Base-by-base conservation (phyloP, 2,329 filamentous ascomycete genomes). In the Fusarium transvaalense region DNA sequence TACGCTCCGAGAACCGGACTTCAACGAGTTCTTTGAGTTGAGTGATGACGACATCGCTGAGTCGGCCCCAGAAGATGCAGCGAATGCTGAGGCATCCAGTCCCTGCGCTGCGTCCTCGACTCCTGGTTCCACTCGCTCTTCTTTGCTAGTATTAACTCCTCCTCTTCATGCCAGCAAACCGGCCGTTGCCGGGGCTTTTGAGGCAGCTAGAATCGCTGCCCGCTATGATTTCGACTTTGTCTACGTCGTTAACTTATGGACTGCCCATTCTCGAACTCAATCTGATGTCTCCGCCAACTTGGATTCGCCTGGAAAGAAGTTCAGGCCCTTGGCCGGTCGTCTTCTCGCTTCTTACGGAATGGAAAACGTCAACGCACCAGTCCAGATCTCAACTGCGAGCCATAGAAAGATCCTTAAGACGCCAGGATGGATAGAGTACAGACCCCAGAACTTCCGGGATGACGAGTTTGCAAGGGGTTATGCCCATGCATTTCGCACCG, bases 11-110 rank as follows among this genome's bases (percentile, higher is more conserved):
- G 86, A 88, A 68, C 86, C 86, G 8, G 82, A 82, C 37, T 76
- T 88, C 23, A 80, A 82, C 19, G 86, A 88, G 38, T 88, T 88
- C 52, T 78, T 86, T 54, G 79, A 81, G 21, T 78, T 88, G 8
- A 84, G 81, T 58, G 86, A 88, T 61, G 86, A 89, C 31, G 86
- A 88, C 56, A 86, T 89, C 63, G 85, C 86, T 10, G 86, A 88
- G 68, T 76, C 63, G 17, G 64, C 73, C 1, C 72, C 73, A 3
- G 73, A 73, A 14, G 72, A 69, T 27, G 59, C 65, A 4, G 37
- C 57, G 6, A 54, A 70, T 12, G 51, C 61, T 8, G 52, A 60
- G 21, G 41, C 66, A 39, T 47, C 61, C 17, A 54, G 53, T 13
- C 56, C 68, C 43, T 72, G 69, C 41, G 61, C 60, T 8, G 72